These are phyloP conservation scores for Lasiodiplodia sp. DNA, from an alignment of 2,329 filamentous ascomycete genomes.

Conservation along the genomic window DNA sequence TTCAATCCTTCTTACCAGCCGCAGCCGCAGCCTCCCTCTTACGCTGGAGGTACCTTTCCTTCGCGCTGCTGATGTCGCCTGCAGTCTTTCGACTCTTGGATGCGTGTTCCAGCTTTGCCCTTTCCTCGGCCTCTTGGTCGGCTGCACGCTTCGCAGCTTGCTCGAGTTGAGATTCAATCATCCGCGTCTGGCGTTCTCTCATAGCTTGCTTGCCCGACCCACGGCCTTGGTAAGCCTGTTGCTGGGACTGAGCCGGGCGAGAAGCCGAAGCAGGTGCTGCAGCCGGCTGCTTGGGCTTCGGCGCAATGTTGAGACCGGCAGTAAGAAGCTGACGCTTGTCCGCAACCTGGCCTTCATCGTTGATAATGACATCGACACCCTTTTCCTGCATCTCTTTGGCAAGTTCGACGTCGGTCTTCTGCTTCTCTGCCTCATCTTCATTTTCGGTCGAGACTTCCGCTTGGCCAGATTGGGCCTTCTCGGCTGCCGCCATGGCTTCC, in stretches of 20 bases:
- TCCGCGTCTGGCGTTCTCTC: slow-evolving; percentile 77
- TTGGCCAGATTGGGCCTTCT: slow-evolving; percentile 41
- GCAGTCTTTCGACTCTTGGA: slow-evolving; percentile 82
- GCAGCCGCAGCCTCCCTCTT: slow-evolving; percentile 73
- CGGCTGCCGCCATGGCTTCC: slow-evolving; percentile 72
- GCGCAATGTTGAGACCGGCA: slow-evolving; percentile 76
- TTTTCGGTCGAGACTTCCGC: slow-evolving; percentile 42
- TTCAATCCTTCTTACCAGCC: slow-evolving; percentile 19
- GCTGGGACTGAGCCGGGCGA: slow-evolving; percentile 34
- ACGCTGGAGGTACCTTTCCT: slow-evolving; percentile 79
- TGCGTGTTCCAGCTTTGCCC: slow-evolving; percentile 67
- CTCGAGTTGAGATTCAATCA: slow-evolving; percentile 81
- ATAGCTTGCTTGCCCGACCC: slow-evolving; percentile 66
- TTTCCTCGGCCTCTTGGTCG: slow-evolving; percentile 73
- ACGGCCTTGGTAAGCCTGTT: slow-evolving; percentile 43
- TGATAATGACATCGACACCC: slow-evolving; percentile 71
- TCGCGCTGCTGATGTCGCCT: slow-evolving; percentile 76
- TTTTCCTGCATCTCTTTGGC: slow-evolving; percentile 72
- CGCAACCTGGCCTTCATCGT: slow-evolving; percentile 83
- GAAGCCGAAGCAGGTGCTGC: slow-evolving; percentile 36
- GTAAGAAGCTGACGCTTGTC: slow-evolving; percentile 82
- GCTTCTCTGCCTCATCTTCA: slow-evolving; percentile 51
- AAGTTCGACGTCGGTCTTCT: slow-evolving; percentile 68
- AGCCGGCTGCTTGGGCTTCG: slow-evolving; percentile 63
- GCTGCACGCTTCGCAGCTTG: slow-evolving; percentile 74